These are phyloP conservation scores for Stylosanthes scabra DNA, from an alignment of 331 rosid species.

Conservation along the genomic window DNA sequence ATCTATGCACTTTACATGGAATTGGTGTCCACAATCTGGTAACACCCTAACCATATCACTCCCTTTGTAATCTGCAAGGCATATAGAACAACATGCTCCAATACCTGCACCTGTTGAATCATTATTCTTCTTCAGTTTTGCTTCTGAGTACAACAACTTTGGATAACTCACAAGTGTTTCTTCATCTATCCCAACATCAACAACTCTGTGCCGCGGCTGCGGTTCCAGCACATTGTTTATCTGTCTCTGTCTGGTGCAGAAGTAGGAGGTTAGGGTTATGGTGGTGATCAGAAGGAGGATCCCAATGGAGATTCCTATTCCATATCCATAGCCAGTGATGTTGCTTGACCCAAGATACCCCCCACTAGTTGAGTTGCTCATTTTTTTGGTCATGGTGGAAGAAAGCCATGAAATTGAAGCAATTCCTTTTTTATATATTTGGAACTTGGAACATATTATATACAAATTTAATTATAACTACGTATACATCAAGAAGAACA, in stretches of 20 bases:
- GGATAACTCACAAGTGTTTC: constrained; percentile 54
- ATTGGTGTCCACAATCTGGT: constrained; percentile 66
- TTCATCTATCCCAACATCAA: constrained; percentile 68
- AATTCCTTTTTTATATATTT: too few relatives aligned
- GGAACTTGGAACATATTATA: too few relatives aligned
- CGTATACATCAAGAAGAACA: too few relatives aligned
- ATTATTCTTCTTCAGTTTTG: constrained; percentile 37
- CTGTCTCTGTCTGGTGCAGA: constrained; percentile 65
- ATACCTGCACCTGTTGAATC: too few relatives aligned
- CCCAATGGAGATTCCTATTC: constrained; percentile 64
- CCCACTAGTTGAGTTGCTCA: too few relatives aligned
- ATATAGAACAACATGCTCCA: constrained; percentile 63
- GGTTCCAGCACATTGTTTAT: too few relatives aligned
- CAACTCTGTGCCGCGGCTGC: too few relatives aligned
- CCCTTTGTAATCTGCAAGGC: constrained; percentile 62
- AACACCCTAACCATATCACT: constrained; percentile 52
- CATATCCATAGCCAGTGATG: constrained; percentile 52
- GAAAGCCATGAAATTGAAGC: too few relatives aligned
- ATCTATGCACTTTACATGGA: constrained; percentile 63
- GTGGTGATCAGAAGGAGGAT: constrained; percentile 63
- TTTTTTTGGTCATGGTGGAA: too few relatives aligned
- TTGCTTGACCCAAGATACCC: constrained; percentile 40
- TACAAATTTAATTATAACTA: too few relatives aligned
- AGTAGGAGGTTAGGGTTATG: constrained; percentile 60
- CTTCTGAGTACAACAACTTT: constrained; percentile 57